Conservation (phyloP, 2,329 filamentous ascomycete genomes). For the Arthrobotrys musiformis region DNA sequence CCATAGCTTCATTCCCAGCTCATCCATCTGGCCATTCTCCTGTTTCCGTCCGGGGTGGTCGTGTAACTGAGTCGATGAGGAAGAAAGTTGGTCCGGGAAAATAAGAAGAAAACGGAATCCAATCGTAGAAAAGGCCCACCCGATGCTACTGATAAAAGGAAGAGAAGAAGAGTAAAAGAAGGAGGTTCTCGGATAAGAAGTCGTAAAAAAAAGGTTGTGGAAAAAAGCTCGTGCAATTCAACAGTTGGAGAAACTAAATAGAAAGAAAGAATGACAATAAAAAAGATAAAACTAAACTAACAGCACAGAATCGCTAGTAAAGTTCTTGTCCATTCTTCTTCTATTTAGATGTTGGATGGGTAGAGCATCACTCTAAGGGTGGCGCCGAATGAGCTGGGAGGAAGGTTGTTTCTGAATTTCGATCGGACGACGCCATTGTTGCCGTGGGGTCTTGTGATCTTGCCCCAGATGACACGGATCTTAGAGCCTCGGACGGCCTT, state of each 20-base stretch:
- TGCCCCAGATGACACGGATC: slow-evolving; percentile 98
- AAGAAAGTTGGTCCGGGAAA: slow-evolving; percentile 14
- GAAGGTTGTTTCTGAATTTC: slow-evolving; percentile 96
- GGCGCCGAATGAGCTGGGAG: slow-evolving; percentile 94
- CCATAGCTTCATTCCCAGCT: background rate
- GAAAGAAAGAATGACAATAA: slow-evolving; percentile 27
- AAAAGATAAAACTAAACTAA: slow-evolving; percentile 51
- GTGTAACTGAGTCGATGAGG: slow-evolving; percentile 11
- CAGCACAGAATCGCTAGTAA: slow-evolving; percentile 51
- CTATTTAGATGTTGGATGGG: slow-evolving; percentile 91
- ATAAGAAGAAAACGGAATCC: slow-evolving; percentile 7
- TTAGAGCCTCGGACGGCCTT: slow-evolving; percentile 96
- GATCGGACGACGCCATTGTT: slow-evolving; percentile 98
- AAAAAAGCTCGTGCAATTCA: slow-evolving; percentile 41
- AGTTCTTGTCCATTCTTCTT: slow-evolving; percentile 23
- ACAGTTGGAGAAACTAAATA: slow-evolving; percentile 29
- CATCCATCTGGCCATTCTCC: background rate
- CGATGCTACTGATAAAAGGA: slow-evolving; percentile 38
- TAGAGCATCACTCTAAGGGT: slow-evolving; percentile 97
- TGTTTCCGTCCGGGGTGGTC: slow-evolving; percentile 11
- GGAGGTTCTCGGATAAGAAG: slow-evolving; percentile 22
- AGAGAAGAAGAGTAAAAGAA: slow-evolving; percentile 23
- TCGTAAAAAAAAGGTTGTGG: slow-evolving; percentile 36
- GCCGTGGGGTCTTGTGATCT: slow-evolving; percentile 94
- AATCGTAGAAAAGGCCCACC: slow-evolving; percentile 15